Evolutionary conservation across 1,284 basidiomycete genomes (phyloP), one percentile per base, ranked within the genome.

Genomic region (Sanguinoderma infundibulare): DNA sequence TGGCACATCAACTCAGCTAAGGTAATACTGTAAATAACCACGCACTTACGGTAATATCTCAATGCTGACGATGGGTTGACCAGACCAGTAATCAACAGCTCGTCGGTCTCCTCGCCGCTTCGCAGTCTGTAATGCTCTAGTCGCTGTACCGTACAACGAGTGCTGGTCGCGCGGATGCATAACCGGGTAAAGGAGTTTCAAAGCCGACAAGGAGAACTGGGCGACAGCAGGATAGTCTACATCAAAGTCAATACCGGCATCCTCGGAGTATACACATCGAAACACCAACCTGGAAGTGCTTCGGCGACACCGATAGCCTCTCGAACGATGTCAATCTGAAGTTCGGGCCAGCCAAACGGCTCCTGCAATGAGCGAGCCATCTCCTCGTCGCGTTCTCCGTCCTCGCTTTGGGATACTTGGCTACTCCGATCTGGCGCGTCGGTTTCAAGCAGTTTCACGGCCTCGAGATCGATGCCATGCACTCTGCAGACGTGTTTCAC

Each of bases 291-390:
- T 60, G 95, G 93, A n/a, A 98, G 78, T 17, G 93, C 87, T 75
- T 98, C 95, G 4, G 94, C 92, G 10, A 98, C 88, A 0, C 91
- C 87, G 35, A 98, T 90, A 0, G 95, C 93, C 72, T 98, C 96
- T 51, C 95, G 87, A 38, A 98, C 83, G 34, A 97, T 87, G 34
- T 94, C 94, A 34, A 97, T 85, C 76, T 98, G 96, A 51, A 98
- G 81, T 71, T 96, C 93, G 1, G 94, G 90, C 97, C 96, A 99
- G 1, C 96, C 96, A 72, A 90, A 95, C 3, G 83, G 76, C 63
- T 86, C 84, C 26, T 75, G 73, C 35, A 77, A 69, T 35, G 77
- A 74, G 36, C 79, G 77, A 14, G 76, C 65, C 44, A 84, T 75
- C 39, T 80, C 78, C 36, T 81, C 77, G 39, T 70, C 69, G 5